Evolutionary conservation across 2,329 filamentous ascomycete species (phyloP).

Genomic region (Dactylellina leptospora): DNA sequence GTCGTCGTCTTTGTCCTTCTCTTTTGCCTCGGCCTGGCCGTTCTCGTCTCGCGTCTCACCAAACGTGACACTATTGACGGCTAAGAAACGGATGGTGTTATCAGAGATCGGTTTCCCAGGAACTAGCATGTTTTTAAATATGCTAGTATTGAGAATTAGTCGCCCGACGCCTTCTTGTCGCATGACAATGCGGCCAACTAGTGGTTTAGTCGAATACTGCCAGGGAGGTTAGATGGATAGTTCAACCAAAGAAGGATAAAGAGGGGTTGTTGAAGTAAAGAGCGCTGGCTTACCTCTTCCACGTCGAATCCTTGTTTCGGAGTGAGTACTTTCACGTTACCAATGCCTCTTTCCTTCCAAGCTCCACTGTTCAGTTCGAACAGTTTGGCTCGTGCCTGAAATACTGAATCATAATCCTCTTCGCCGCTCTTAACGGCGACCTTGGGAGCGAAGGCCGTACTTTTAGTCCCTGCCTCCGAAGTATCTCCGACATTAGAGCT

Average conservation of each 20-base stretch:
- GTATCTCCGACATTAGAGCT: background rate
- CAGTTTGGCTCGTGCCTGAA: constrained; percentile 42
- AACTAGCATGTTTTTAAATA: constrained; percentile 41
- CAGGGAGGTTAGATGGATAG: background rate
- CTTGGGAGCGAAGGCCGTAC: constrained; percentile 1
- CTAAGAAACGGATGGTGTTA: constrained; percentile 39
- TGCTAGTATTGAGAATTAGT: constrained; percentile 38
- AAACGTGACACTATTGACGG: constrained; percentile 30
- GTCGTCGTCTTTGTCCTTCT: background rate
- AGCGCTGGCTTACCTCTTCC: constrained; percentile 8
- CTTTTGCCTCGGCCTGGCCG: constrained; percentile 3
- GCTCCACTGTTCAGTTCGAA: constrained; percentile 34
- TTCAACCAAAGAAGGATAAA: background rate
- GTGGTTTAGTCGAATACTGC: constrained; percentile 12
- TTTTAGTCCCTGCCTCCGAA: constrained; percentile 7
- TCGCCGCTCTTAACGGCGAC: constrained; percentile 43
- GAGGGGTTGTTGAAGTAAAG: background rate
- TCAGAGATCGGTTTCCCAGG: constrained; percentile 11
- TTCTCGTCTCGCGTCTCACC: constrained; percentile 17
- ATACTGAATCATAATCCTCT: constrained; percentile 38
- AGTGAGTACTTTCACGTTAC: constrained; percentile 31
- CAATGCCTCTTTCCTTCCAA: constrained; percentile 49
- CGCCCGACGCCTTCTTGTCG: constrained; percentile 50
- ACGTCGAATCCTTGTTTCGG: constrained; percentile 25
- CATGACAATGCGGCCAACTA: constrained; percentile 43